These are phyloP conservation scores for Pseudocercospora vitis DNA, from an alignment of 2,329 filamentous ascomycete species.

Conservation along the genomic window DNA sequence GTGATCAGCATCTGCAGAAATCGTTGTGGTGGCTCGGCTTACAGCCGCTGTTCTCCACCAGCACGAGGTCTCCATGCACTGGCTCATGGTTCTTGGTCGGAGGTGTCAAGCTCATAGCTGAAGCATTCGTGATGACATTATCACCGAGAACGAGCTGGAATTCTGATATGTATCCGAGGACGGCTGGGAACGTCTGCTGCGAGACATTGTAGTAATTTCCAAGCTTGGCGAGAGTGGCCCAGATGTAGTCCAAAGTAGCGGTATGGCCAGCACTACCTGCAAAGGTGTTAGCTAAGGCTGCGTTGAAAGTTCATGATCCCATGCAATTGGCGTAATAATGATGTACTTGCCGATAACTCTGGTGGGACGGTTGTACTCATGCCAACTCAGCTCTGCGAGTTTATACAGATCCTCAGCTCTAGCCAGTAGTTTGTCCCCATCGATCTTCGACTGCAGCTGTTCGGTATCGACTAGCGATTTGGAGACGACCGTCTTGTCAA, in stretches of 20 bases:
- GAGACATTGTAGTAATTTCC: constrained; percentile 63
- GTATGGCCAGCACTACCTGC: constrained; percentile 41
- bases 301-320: not conserved
- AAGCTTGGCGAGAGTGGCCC: constrained; percentile 44
- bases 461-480: constrained; percentile 36
- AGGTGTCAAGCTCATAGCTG: constrained; percentile 47
- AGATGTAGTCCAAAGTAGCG: constrained; percentile 36
- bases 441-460: constrained; percentile 59
- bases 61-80: constrained; percentile 43
- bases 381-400: constrained; percentile 59
- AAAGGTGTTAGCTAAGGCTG: no score
- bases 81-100: constrained; percentile 28
- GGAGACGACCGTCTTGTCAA: constrained; percentile 8
- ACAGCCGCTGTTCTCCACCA: constrained; percentile 65
- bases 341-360: constrained; percentile 61
- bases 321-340: not conserved
- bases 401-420: constrained; percentile 63
- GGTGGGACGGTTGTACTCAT: constrained; percentile 67
- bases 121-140: constrained; percentile 63
- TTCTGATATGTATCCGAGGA: constrained; percentile 33
- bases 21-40: no score
- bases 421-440: constrained; percentile 55
- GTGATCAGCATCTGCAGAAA: no score
- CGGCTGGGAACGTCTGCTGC: constrained; percentile 43
- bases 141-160: constrained; percentile 52